Evolutionary conservation across 768 basidiomycete species (phyloP).

Genomic region (Kwoniella europaea): DNA sequence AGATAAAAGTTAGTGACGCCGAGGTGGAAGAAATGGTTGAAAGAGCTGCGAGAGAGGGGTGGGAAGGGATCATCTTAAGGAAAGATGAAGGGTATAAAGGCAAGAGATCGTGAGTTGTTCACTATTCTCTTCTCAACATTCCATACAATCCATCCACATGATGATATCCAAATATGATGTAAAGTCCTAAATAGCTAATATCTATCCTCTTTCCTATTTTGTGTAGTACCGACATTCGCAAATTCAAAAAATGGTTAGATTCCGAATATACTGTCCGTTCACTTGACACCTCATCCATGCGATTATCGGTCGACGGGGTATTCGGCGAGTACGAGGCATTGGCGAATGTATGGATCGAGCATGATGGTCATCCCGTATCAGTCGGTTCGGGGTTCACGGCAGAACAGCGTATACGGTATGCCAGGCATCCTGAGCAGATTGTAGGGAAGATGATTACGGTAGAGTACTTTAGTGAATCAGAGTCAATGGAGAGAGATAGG

Average conservation of each 20-base stretch:
- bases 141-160: background rate
- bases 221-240: conserved; percentile 48
- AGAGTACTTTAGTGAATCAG: conserved; percentile 54
- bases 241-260: conserved; percentile 57
- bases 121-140: background rate
- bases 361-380: conserved; percentile 48
- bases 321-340: conserved; percentile 48
- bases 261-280: conserved; percentile 49
- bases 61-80: conserved; percentile 55
- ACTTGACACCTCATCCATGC: conserved; percentile 43
- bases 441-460: conserved; percentile 55
- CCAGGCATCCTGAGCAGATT: conserved; percentile 45
- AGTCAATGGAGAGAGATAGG: conserved; percentile 25
- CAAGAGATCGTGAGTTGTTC: conserved; percentile 43
- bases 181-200: background rate
- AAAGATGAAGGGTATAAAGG: conserved; percentile 53
- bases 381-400: conserved; percentile 54
- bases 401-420: conserved; percentile 48
- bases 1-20: conserved; percentile 32
- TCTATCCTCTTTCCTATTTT: background rate
- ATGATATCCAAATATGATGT: background rate
- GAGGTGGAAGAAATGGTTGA: conserved; percentile 50
- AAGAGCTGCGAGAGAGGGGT: conserved; percentile 48
- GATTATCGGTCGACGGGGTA: conserved; percentile 48
- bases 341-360: conserved; percentile 49